Evolutionary conservation across 2,329 filamentous ascomycete species (phyloP).

Genomic region (Alternaria alternata): DNA sequence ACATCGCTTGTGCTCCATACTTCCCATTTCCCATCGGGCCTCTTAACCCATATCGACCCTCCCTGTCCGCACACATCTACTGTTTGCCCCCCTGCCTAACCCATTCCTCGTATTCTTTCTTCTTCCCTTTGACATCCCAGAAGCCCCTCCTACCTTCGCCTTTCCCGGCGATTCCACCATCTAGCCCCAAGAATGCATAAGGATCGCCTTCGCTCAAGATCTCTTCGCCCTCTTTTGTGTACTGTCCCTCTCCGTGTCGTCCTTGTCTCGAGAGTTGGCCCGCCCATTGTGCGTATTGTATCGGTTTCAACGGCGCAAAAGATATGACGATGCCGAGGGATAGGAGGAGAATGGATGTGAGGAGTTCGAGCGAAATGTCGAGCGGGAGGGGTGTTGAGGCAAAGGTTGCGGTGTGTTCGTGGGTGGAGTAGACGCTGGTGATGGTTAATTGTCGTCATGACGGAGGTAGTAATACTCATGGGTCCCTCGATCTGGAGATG

Average conservation of each 20-base stretch:
- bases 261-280: slow-evolving; percentile 84
- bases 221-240: slow-evolving; percentile 71
- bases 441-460: slow-evolving; percentile 18
- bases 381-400: slow-evolving; percentile 68
- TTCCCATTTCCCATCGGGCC: background rate
- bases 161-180: slow-evolving; percentile 63
- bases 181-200: slow-evolving; percentile 68
- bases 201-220: slow-evolving; percentile 75
- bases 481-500: rapidly evolving
- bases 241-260: slow-evolving; percentile 63
- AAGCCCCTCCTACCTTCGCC: slow-evolving; percentile 82
- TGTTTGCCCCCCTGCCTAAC: slow-evolving; percentile 46
- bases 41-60: background rate
- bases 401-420: slow-evolving; percentile 85
- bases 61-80: background rate
- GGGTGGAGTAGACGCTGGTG: slow-evolving; percentile 89
- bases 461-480: background rate
- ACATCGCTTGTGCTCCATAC: background rate
- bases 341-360: slow-evolving; percentile 81
- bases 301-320: slow-evolving; percentile 81
- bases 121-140: slow-evolving; percentile 83
- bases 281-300: slow-evolving; percentile 83
- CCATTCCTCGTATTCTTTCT: slow-evolving; percentile 87
- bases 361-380: slow-evolving; percentile 88
- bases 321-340: slow-evolving; percentile 82